These are phyloP conservation scores for Rhizopogon rudus DNA, from an alignment of 768 basidiomycete species.

Conservation along the genomic window DNA sequence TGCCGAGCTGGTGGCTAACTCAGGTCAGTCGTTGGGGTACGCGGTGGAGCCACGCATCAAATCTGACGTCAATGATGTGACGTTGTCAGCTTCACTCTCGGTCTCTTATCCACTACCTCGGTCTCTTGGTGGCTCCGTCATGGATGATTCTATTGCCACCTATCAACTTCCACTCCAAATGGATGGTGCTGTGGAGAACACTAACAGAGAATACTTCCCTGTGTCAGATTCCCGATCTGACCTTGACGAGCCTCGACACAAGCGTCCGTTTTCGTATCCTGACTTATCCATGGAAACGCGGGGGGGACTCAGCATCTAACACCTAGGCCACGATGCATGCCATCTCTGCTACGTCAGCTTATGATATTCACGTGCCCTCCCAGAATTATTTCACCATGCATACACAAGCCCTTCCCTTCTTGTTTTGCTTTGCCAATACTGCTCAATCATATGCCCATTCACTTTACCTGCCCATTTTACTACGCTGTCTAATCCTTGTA, in stretches of 20 bases:
- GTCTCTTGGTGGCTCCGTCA: slow-evolving; percentile 8
- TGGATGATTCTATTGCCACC: slow-evolving; percentile 19
- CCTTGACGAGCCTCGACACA: slow-evolving; percentile 20
- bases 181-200: background rate
- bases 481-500: slow-evolving; percentile 12
- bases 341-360: background rate
- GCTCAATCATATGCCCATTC: slow-evolving; percentile 17
- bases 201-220: slow-evolving; percentile 24
- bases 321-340: background rate
- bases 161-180: slow-evolving; percentile 18
- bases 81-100: slow-evolving; percentile 24
- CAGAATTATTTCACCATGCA: slow-evolving; percentile 23
- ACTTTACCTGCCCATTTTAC: slow-evolving; percentile 28
- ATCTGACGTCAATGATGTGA: slow-evolving; percentile 28
- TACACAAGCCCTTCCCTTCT: slow-evolving; percentile 6
- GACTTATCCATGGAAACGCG: slow-evolving; percentile 5
- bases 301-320: background rate
- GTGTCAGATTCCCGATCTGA: slow-evolving; percentile 33
- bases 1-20: background rate
- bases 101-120: slow-evolving; percentile 24
- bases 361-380: slow-evolving; percentile 2
- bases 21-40: slow-evolving; percentile 1
- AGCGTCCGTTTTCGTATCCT: slow-evolving; percentile 14
- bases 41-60: slow-evolving; percentile 23
- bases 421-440: slow-evolving; percentile 5